These are phyloP conservation scores for Trichoderma koningiopsis DNA, from an alignment of 2,329 filamentous ascomycete genomes.

Conservation along the genomic window DNA sequence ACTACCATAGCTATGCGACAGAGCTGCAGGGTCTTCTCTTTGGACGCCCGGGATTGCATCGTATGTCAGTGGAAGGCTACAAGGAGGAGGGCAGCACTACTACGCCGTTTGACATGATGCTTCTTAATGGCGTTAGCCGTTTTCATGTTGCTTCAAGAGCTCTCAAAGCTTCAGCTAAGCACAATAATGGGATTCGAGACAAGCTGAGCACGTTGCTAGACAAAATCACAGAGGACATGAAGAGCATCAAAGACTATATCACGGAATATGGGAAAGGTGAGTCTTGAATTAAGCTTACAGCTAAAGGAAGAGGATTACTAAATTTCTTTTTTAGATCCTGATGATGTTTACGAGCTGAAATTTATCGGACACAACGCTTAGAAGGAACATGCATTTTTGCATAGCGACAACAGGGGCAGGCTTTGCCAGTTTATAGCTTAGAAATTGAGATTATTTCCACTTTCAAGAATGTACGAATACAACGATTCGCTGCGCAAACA, in stretches of 20 bases:
- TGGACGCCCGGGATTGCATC: constrained; percentile 53
- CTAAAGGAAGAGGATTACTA: neutral
- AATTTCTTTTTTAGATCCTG: neutral
- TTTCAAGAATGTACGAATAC: neutral
- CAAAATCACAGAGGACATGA: neutral
- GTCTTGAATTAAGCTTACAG: neutral
- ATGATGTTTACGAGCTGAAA: constrained; percentile 2
- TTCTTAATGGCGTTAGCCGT: constrained; percentile 58
- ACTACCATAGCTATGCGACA: constrained; percentile 66
- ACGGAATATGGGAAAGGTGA: neutral
- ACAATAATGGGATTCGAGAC: neutral
- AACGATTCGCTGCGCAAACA: neutral
- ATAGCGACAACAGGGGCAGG: neutral
- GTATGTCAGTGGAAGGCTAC: constrained; percentile 61
- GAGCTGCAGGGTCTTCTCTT: constrained; percentile 65
- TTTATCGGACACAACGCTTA: neutral
- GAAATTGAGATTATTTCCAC: neutral
- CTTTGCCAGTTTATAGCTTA: neutral
- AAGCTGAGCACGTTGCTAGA: neutral
- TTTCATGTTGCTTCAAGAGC: constrained; percentile 47
- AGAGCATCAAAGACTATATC: neutral
- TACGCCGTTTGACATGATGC: constrained; percentile 66
- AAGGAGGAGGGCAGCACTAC: constrained; percentile 68
- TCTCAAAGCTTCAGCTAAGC: neutral
- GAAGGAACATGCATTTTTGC: neutral